Percentiles rank a stretch among this genome's conserved stretches.
Conservation (phyloP, 768 basidiomycete species). For the Tricholoma saponaceum region DNA sequence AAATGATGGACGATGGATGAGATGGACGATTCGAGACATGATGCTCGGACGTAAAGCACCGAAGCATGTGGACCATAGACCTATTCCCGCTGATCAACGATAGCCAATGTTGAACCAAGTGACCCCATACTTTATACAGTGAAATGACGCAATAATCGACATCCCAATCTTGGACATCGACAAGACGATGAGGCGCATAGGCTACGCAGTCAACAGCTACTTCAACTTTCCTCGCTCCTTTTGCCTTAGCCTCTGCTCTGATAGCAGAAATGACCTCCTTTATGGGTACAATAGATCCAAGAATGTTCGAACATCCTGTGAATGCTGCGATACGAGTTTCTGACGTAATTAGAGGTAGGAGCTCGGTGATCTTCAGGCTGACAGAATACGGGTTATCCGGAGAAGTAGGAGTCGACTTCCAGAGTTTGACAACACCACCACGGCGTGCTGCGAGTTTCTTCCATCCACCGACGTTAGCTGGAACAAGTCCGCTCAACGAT, state of each 20-base stretch:
- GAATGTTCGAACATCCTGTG: conserved; percentile 71
- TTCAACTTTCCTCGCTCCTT: conserved; percentile 59
- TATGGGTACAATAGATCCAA: conserved; percentile 63
- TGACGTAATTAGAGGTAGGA: conserved; percentile 57
- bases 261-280: conserved; percentile 51
- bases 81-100: conserved; percentile 28
- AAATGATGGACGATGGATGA: conserved; percentile 69
- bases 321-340: conserved; percentile 73
- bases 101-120: neutral
- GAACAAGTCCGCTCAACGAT: neutral
- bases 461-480: conserved; percentile 77
- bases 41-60: conserved; percentile 53
- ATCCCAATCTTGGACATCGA: conserved; percentile 76
- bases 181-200: conserved; percentile 67
- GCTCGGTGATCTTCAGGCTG: conserved; percentile 44
- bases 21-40: conserved; percentile 48
- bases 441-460: conserved; percentile 62
- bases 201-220: conserved; percentile 76
- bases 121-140: conserved; percentile 61
- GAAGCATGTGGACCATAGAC: conserved; percentile 75
- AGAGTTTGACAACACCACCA: conserved; percentile 53
- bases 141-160: conserved; percentile 71
- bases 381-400: conserved; percentile 67
- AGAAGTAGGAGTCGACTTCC: conserved; percentile 46
- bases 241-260: conserved; percentile 43